Evolutionary conservation across 257 asterid genomes (phyloP), one percentile per base, ranked within the genome.

Genomic region (Solanum chiquidenum): DNA sequence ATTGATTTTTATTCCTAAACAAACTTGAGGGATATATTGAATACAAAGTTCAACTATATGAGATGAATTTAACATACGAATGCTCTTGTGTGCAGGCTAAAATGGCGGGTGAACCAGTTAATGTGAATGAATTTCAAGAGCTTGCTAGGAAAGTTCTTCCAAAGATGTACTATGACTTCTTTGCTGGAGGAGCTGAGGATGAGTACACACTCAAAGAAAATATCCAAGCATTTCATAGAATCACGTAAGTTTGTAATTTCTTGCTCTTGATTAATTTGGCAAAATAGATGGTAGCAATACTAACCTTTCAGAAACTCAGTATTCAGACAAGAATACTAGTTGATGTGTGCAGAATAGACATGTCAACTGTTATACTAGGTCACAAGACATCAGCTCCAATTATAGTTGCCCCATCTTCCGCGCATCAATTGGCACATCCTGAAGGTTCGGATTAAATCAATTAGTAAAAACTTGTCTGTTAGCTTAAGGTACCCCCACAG

Each of bases 111-210:
- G 95, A 92, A 87, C 90, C 90, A 11, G 91, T 92, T 29, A 91
- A 91, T 80, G 90, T 91, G 42, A 83, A 69, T 35, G 95, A 91
- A 74, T 94, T 90, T 89, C 88, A 93, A 90, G 92, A 93, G 68
- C 95, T 94, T 5, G 98, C 96, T 35, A 91, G 89, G 89, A 77
- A 87, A 88, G 94, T 91, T 84, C 95, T 94, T 87, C 96, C 98
- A 34, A 94, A 94, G 91, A 93, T 93, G 98, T 91, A 89, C 86
- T 94, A 91, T 79, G 98, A 93, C 90, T 93, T 35, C 83, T 91
- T 86, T 44, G 89, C 93, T 40, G 96, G 93, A 27, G 98, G 95
- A 86, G 94, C 96, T 44, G 98, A 94, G 91, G 96, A 93, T 35
- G 91, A 93, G 85, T 90, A 90, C 58, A 94, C 98, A n/a, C 92